Evolutionary conservation across 1,284 basidiomycete genomes (phyloP).

Genomic region (Sanghuangporus baumii): DNA sequence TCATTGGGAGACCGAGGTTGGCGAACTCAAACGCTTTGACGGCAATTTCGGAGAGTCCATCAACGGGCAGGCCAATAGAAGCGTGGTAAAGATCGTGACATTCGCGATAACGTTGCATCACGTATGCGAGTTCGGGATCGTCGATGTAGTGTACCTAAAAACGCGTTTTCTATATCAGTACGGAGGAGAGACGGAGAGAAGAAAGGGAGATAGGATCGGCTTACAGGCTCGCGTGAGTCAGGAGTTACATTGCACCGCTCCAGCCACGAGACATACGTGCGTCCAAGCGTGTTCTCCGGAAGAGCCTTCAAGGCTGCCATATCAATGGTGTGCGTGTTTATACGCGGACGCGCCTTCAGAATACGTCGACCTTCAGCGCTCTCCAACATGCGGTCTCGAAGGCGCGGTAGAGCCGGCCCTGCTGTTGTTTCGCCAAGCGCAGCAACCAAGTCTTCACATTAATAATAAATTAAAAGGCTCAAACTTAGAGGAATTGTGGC

Average conservation of each 20-base stretch:
- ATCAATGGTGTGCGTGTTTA: conserved; percentile 77
- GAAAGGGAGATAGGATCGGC: conserved; percentile 23
- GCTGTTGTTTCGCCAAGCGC: conserved; percentile 89
- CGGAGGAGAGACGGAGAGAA: conserved; percentile 11
- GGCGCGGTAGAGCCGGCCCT: conserved; percentile 70
- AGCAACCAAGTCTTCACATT: conserved; percentile 79
- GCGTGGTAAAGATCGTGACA: conserved; percentile 97
- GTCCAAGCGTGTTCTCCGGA: conserved; percentile 80
- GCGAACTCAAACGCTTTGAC: conserved; percentile 95
- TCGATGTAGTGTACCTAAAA: conserved; percentile 87
- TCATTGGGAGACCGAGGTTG: conserved; percentile 89
- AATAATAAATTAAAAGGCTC: neutral
- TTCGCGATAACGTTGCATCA: conserved; percentile 97
- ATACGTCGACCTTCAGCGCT: conserved; percentile 80
- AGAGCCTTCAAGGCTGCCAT: conserved; percentile 62
- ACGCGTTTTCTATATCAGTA: neutral
- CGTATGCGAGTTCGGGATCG: conserved; percentile 91
- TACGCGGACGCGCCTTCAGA: conserved; percentile 76
- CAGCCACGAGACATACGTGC: conserved; percentile 89
- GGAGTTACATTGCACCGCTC: conserved; percentile 89
- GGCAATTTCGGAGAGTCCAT: conserved; percentile 89
- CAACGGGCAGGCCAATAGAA: conserved; percentile 82
- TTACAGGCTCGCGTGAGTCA: conserved; percentile 87
- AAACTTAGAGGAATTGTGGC: neutral
- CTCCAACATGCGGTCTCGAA: conserved; percentile 78